Conservation (phyloP, 225 moss, liverwort and hornwort genomes). For the Neckera pumila region DNA sequence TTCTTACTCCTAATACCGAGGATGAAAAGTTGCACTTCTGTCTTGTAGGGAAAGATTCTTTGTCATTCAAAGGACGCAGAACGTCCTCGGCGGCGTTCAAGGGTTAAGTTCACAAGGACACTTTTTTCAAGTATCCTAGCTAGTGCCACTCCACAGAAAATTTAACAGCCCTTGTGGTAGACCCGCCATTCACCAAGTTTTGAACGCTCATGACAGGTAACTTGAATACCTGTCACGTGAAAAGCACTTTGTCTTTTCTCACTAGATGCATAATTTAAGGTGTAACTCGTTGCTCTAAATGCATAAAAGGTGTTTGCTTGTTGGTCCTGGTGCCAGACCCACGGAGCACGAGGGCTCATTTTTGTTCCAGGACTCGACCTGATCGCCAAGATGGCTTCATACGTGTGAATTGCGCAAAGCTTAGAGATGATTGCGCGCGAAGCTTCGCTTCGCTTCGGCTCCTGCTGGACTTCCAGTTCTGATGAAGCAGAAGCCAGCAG, state of each 20-base stretch:
- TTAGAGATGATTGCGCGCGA: not conserved
- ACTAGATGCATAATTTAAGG: not conserved
- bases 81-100: no score
- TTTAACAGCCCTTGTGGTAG: not conserved
- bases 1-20: no score
- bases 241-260: not conserved
- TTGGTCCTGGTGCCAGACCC: not conserved
- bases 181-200: not conserved
- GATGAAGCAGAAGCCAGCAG: not conserved
- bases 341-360: not conserved
- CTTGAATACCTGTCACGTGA: conserved; percentile 5
- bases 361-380: not conserved
- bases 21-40: no score
- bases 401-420: not conserved
- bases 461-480: not conserved
- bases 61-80: no score
- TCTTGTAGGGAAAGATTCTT: no score
- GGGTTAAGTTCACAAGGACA: not conserved
- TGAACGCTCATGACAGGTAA: not conserved
- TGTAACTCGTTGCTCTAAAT: not conserved
- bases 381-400: not conserved
- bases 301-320: not conserved
- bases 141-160: not conserved
- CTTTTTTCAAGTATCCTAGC: not conserved
- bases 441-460: not conserved